A percentile compares a stretch with the other conserved stretches of the same genome.
These are phyloP conservation scores for Cucumis hystrix DNA, from an alignment of 306 rosid genomes.

Conservation along the genomic window DNA sequence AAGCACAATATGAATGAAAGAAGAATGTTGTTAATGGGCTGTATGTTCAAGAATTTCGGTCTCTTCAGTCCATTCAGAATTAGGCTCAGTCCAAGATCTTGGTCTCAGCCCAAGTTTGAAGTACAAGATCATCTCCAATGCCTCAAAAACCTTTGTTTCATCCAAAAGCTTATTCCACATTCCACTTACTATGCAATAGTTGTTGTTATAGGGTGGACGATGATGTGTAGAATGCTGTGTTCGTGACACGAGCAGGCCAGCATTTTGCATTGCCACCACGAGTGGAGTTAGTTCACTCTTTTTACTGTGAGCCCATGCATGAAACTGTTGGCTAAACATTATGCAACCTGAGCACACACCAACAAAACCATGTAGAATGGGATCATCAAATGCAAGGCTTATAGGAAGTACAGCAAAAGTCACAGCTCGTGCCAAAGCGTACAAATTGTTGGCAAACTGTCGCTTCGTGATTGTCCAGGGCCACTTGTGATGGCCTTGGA, in stretches of 20 bases:
- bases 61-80: constrained; percentile 63
- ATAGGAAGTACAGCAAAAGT: constrained; percentile 56
- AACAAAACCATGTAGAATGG: constrained; percentile 40
- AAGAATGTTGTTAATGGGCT: background rate
- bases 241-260: constrained; percentile 58
- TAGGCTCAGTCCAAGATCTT: constrained; percentile 75
- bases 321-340: constrained; percentile 95
- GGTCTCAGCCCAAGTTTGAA: constrained; percentile 54
- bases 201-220: constrained; percentile 60
- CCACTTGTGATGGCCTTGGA: constrained; percentile 86
- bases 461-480: constrained; percentile 85
- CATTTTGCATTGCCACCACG: constrained; percentile 54
- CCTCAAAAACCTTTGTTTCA: constrained; percentile 45
- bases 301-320: constrained; percentile 87
- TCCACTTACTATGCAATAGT: constrained; percentile 90
- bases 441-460: constrained; percentile 72
- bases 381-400: constrained; percentile 38
- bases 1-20: background rate
- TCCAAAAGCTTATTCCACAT: constrained; percentile 75
- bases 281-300: constrained; percentile 54
- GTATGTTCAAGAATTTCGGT: constrained; percentile 6
- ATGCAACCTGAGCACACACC: constrained; percentile 52
- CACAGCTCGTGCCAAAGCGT: constrained; percentile 52
- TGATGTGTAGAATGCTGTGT: constrained; percentile 62
- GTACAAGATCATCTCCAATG: constrained; percentile 61